Base-by-base conservation (phyloP, 768 basidiomycete species). In the Lactifluus rugatus region DNA sequence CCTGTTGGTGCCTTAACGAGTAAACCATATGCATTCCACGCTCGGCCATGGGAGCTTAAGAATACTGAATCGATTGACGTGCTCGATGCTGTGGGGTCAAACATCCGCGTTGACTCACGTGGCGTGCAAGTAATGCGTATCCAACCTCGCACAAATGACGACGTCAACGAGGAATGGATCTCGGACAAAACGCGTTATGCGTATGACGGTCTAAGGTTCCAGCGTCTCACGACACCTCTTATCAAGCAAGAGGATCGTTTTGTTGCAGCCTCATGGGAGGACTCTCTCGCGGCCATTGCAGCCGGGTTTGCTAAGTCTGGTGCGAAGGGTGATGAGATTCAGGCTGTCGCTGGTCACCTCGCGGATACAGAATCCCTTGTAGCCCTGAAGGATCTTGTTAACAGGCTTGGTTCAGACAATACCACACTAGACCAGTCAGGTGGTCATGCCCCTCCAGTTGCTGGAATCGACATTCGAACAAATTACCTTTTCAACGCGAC, bases 81-180 rank as follows among this genome's bases (percentile, higher is more conserved):
- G 17, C 71, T 94, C 70, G 96, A 99, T 71, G 96, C 93, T 16
- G 74, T 99, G 47, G 96, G 96, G 14, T 93, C 89, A 61, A 98
- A 97, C 71, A 96, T 99, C 70, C 87, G 93, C 46, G 79, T 99
- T 55, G 94, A 99, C 71, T 94, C 94, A 37, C 82, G 95, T 36
- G 93, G 93, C 41, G 87, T 95, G 5, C 84, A 91, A 70, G 95
- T 98, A 62, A 98, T 98, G 94, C 86, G 96, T 50, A 81, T 99
- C 65, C 93, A 96, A 68, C 96, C 96, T 1, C 82, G 89, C 67
- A 89, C 91, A 50, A 98, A 97, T 70, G 96, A 98, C 71, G 90
- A 96, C 64, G 85, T 99, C 63, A 99, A 99, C 71, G 96, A 99
- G 76, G 96, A 99, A 72, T 98, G 96, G 96, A 95, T 99, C 70